Evolutionary conservation across 805 yeast genomes (phyloP), one percentile per base, ranked within the genome.

Genomic region (Kuraishia floccosa): DNA sequence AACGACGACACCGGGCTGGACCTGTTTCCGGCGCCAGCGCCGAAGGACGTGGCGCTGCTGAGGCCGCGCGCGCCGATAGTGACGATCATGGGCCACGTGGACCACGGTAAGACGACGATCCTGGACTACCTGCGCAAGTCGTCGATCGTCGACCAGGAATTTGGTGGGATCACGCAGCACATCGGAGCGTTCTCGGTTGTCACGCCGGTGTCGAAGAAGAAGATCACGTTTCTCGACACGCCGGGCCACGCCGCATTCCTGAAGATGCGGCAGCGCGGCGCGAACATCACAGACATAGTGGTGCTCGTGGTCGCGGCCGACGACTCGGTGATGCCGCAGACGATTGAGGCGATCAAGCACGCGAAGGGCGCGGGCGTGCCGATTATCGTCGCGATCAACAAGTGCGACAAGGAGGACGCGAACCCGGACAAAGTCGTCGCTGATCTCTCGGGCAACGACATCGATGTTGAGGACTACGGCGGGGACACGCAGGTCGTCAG

Each of bases 11-110:
- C 64, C 4, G 76, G 81, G 2, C 65, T 65, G 10, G 77, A 73
- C 37, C 54, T 78, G 31, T 72, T 76, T 38, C 73, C 84, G 12
- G 63, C 68, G 11, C 70, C 75, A 0, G n/a, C n/a, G n/a, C 56
- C 57, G 25, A 10, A 7, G 10, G 22, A 19, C 10, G 22, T 33
- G n/a, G 42, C 47, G 13, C 46, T 54, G 15, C 50, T 79, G 39
- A 72, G 70, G 27, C 63, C 76, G 5, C 62, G 97, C 40, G 86
- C 98, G 0, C 98, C 98, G 0, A 79, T 91, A 16, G 96, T 91
- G 4, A 87, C 98, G 0, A 83, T 91, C 31, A 91, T 91, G 97
- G 98, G 98, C 3, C 98, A 91, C 52, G 98, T 91, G 19, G 98
- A 91, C 54, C 98, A 91, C 49, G 98, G 98, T 2, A 91, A 91